Conservation (phyloP, 805 yeast genomes). For the Barnettozyma wickerhamii region DNA sequence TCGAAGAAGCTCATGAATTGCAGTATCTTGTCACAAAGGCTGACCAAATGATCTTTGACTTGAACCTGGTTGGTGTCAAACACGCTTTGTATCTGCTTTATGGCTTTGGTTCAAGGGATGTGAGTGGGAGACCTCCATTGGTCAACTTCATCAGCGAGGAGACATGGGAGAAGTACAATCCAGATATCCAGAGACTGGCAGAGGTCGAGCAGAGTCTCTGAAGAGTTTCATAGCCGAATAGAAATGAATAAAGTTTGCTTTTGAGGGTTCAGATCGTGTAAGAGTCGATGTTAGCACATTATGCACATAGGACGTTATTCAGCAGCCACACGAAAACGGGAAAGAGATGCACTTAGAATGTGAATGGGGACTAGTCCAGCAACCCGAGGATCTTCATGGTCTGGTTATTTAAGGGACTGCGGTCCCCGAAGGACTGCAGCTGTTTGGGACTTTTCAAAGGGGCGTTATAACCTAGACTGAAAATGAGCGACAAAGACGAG, state of each 20-base stretch:
- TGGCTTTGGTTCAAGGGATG: constrained; percentile 24
- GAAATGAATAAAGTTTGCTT: neutral
- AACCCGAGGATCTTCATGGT: too few relatives aligned
- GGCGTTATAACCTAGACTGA: too few relatives aligned
- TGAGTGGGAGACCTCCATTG: constrained; percentile 32
- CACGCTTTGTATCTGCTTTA: constrained; percentile 19
- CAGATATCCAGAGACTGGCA: constrained; percentile 15
- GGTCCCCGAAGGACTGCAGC: too few relatives aligned
- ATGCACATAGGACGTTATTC: neutral
- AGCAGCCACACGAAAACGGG: too few relatives aligned
- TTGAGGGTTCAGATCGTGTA: too few relatives aligned
- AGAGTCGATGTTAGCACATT: neutral
- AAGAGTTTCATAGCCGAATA: neutral
- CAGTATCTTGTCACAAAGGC: constrained; percentile 42
- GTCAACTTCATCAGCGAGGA: constrained; percentile 10
- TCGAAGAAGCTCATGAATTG: constrained; percentile 36
- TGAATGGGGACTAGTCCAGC: too few relatives aligned
- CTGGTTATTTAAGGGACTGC: too few relatives aligned
- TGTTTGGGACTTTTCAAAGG: too few relatives aligned
- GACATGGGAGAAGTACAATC: constrained; percentile 14
- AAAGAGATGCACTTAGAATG: too few relatives aligned
- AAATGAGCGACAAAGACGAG: neutral
- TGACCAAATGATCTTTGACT: constrained; percentile 28
- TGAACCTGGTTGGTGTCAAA: constrained; percentile 32
- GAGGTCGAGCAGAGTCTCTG: constrained; percentile 17